Percentiles rank a stretch among this genome's conserved stretches.
Conservation (phyloP, 352 stramenopile species). For the Phytophthora pseudosyringae region DNA sequence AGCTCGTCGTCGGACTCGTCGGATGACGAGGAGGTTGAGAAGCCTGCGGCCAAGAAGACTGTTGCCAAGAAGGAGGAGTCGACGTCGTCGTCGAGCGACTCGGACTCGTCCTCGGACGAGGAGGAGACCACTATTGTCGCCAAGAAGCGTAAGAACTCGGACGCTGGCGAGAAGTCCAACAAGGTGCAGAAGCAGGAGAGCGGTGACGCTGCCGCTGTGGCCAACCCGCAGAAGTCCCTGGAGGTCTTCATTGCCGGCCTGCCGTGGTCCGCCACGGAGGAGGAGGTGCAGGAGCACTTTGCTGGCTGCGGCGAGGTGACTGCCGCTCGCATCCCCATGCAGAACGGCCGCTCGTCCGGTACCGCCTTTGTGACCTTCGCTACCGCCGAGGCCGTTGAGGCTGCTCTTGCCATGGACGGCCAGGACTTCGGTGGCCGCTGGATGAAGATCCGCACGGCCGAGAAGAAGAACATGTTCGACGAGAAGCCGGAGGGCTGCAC, state of each 20-base stretch:
- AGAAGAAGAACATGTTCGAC: conserved; percentile 86
- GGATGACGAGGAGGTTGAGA: conserved; percentile 52
- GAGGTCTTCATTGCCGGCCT: conserved; percentile 94
- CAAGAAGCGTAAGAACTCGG: conserved; percentile 89
- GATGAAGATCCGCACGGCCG: conserved; percentile 94
- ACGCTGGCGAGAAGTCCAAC: conserved; percentile 58
- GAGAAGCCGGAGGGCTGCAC: conserved; percentile 95
- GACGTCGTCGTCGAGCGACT: conserved; percentile 48
- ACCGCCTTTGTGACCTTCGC: conserved; percentile 97
- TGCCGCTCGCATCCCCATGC: conserved; percentile 83
- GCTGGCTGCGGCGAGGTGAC: conserved; percentile 90
- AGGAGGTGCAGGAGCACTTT: conserved; percentile 96
- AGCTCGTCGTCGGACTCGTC: conserved; percentile 32
- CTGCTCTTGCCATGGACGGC: conserved; percentile 93
- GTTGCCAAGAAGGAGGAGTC: conserved; percentile 52
- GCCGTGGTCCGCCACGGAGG: conserved; percentile 95
- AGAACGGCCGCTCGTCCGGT: conserved; percentile 92
- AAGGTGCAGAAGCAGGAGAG: conserved; percentile 84
- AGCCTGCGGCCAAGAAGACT: conserved; percentile 41
- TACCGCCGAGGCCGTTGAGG: conserved; percentile 67
- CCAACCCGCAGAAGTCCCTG: conserved; percentile 53
- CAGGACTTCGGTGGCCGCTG: conserved; percentile 94
- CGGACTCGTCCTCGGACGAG: conserved; percentile 68
- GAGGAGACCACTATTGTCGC: conserved; percentile 72
- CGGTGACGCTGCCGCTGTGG: conserved; percentile 61